phyloP scores from a whole-genome alignment of 129 eudicot genomes.

The Pseudognaphalium luteoalbum region DNA sequence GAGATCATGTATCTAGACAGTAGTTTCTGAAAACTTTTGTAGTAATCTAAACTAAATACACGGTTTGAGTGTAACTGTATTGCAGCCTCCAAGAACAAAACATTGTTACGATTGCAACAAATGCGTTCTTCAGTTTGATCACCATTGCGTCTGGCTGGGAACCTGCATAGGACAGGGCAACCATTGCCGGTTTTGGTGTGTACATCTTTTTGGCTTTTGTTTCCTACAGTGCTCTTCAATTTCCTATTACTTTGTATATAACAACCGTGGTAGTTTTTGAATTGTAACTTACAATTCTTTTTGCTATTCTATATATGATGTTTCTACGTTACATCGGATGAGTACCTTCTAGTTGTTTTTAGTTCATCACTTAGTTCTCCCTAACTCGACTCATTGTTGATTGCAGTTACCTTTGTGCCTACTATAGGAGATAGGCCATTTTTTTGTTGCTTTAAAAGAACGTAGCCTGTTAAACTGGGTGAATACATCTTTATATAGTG shows the following conservation, averaged over 20 bases:
- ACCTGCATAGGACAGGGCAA: constrained; percentile 93
- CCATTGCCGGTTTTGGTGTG: constrained; percentile 91
- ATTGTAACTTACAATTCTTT: background rate
- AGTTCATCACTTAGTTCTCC: background rate
- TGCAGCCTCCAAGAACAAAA: constrained; percentile 96
- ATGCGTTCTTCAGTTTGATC: constrained; percentile 98
- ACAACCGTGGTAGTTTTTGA: too few species aligned
- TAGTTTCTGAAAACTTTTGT: background rate
- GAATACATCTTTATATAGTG: background rate
- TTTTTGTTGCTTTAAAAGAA: background rate
- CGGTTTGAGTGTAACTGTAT: background rate
- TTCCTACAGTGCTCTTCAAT: background rate
- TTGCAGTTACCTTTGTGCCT: background rate
- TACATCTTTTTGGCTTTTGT: constrained; percentile 12
- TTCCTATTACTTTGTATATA: background rate
- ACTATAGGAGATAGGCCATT: background rate
- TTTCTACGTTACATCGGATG: background rate
- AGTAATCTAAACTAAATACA: background rate
- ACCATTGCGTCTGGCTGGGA: constrained; percentile 98
- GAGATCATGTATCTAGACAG: background rate
- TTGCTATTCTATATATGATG: background rate
- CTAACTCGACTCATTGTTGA: background rate
- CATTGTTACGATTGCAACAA: constrained; percentile 98
- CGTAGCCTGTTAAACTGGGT: background rate
- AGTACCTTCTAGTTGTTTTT: too few species aligned